Base-by-base conservation (phyloP, 306 rosid species). In the Medicago ruthenica region DNA sequence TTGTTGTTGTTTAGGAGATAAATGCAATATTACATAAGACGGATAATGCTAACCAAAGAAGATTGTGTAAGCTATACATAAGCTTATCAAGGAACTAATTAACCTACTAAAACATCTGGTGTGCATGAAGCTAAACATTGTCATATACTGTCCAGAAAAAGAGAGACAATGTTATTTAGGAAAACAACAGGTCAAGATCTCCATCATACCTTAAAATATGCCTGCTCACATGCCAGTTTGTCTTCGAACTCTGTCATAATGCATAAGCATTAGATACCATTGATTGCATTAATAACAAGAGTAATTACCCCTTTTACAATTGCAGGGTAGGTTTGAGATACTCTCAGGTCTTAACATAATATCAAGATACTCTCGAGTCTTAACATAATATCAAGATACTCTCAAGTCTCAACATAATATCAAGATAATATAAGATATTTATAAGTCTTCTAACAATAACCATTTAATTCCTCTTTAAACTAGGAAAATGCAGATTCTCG, bases 131-230 rank as follows among this genome's bases (percentile, higher is more conserved):
- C 47, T 63, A 53, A 62, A 41, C 57, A 55, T 17, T 13, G 53
- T 36, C 40, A 24, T 60, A 27, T 6, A 73, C 42, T 71, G 5
- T 21, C 74, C 31, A 72, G 40, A 54, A 64, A 61, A 12, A 11
- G 22, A 36, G 22, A 40, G 14, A 47, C n/a, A 20, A 3, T 34
- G 22, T 8, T 67, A 45, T 62, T 63, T 57, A 47, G 78, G 41
- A 34, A 79, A 65, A 34, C 48, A 18, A 58, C 21, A 66, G 17
- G 67, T 62, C 27, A 21, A 76, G 17, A 39, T 12, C 59, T 83
- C 59, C 69, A 58, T 73, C 87, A 42, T 75, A 95, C 99, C 99
- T 95, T 95, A 75, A 85, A 95, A 89, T 92, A 95, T 57, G 99
- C 97, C 65, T 89, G 89, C 82, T 95, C 98, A 79, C 99, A 95